Percentiles rank a stretch among this genome's conserved stretches.
These are phyloP conservation scores for Paramecium tetraurelia DNA, from an alignment of 73 alveolate genomes.

Conservation along the genomic window DNA sequence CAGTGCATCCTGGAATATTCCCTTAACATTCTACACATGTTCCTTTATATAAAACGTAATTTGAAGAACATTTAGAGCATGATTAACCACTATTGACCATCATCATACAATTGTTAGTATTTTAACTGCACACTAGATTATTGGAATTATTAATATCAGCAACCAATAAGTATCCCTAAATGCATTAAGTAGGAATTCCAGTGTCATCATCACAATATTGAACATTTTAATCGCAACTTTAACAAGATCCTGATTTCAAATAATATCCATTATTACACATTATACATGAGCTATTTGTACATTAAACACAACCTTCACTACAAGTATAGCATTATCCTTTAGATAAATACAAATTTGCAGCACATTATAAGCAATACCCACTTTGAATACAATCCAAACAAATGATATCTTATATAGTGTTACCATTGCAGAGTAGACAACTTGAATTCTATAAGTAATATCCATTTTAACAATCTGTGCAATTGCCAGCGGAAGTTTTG, in stretches of 20 bases:
- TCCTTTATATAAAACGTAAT: background rate
- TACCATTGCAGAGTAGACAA: background rate
- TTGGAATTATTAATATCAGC: background rate
- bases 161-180: background rate
- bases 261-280: background rate
- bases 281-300: background rate
- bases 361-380: background rate
- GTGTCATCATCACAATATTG: background rate
- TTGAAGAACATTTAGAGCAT: background rate
- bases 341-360: background rate
- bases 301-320: background rate
- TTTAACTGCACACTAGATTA: background rate
- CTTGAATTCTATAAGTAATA: background rate
- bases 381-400: background rate
- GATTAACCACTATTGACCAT: background rate
- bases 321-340: background rate
- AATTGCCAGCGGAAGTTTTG: background rate
- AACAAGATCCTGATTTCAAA: background rate
- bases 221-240: background rate
- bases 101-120: background rate
- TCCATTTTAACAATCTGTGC: background rate
- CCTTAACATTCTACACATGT: background rate
- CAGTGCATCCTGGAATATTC: background rate
- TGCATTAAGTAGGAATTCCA: background rate
- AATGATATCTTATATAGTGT: background rate